phyloP scores from a whole-genome alignment of 1,284 basidiomycete species.

The Ceratobasidium sp. region DNA sequence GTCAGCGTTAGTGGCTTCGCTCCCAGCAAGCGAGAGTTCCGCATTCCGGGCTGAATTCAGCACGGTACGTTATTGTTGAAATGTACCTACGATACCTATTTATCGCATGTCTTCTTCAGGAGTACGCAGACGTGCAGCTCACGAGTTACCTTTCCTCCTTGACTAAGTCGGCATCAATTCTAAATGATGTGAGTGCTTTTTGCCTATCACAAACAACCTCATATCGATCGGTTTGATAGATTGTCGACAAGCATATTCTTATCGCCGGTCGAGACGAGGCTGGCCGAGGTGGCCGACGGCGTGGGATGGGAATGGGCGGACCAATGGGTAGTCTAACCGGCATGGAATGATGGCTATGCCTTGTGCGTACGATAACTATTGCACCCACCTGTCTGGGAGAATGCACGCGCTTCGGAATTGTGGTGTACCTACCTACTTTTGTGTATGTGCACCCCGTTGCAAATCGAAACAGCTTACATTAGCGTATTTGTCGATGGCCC shows the following conservation, averaged over 20 bases:
- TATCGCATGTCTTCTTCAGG: slow-evolving; percentile 57
- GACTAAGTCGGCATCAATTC: slow-evolving; percentile 83
- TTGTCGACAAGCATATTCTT: slow-evolving; percentile 33
- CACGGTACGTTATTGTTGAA: slow-evolving; percentile 60
- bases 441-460: background rate
- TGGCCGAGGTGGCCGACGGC: slow-evolving; percentile 27
- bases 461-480: background rate
- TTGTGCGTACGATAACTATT: background rate
- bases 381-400: background rate
- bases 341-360: slow-evolving; percentile 16
- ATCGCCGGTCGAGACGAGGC: slow-evolving; percentile 37
- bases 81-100: slow-evolving; percentile 9
- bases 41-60: slow-evolving; percentile 85
- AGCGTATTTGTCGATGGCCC: background rate
- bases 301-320: slow-evolving; percentile 35
- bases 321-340: slow-evolving; percentile 36
- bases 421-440: background rate
- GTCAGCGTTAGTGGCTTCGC: slow-evolving; percentile 80
- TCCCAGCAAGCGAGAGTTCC: slow-evolving; percentile 82
- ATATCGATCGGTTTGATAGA: slow-evolving; percentile 53
- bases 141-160: slow-evolving; percentile 87
- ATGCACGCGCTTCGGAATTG: background rate
- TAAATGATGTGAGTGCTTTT: slow-evolving; percentile 79
- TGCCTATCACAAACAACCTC: slow-evolving; percentile 49
- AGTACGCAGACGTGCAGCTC: slow-evolving; percentile 94